These are phyloP conservation scores for Angomonas desouzai DNA, from an alignment of 208 protist genomes.

Conservation along the genomic window DNA sequence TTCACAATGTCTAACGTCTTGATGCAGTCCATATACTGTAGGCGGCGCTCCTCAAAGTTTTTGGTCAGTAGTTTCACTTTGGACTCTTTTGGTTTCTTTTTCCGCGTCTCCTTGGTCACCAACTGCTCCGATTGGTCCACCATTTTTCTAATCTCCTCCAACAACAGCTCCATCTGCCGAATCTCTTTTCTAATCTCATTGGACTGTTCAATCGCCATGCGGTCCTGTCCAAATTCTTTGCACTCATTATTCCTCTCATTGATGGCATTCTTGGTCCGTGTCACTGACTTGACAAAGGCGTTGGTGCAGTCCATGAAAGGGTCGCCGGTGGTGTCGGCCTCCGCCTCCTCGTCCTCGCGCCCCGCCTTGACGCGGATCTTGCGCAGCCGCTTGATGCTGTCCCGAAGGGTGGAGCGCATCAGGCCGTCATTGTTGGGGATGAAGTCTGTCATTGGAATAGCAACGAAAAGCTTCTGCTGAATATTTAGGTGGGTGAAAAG, in stretches of 20 bases:
- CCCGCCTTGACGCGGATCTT: slow-evolving; percentile 48
- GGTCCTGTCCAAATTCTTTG: slow-evolving; percentile 45
- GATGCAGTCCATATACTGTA: slow-evolving; percentile 48
- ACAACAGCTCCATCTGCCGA: slow-evolving; percentile 43
- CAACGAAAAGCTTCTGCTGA: neutral
- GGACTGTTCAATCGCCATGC: slow-evolving; percentile 59
- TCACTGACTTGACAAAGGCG: slow-evolving; percentile 38
- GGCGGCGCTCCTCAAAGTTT: slow-evolving; percentile 28
- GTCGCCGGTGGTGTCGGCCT: slow-evolving; percentile 36
- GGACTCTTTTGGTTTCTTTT: slow-evolving; percentile 41
- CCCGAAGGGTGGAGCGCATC: slow-evolving; percentile 65
- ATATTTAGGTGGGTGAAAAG: neutral
- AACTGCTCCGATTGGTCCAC: slow-evolving; percentile 41
- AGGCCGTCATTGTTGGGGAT: slow-evolving; percentile 56
- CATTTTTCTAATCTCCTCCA: slow-evolving; percentile 43
- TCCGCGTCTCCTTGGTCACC: slow-evolving; percentile 35
- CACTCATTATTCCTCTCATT: slow-evolving; percentile 55
- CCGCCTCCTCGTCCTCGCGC: slow-evolving; percentile 36
- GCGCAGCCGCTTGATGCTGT: slow-evolving; percentile 62
- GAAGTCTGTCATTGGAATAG: neutral
- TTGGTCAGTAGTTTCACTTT: slow-evolving; percentile 45
- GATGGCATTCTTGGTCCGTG: slow-evolving; percentile 48
- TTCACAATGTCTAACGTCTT: slow-evolving; percentile 42
- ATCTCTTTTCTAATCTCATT: slow-evolving; percentile 61
- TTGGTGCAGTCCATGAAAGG: slow-evolving; percentile 49